These are phyloP conservation scores for Apiospora phragmitis DNA, from an alignment of 2,329 filamentous ascomycete genomes.

Conservation along the genomic window DNA sequence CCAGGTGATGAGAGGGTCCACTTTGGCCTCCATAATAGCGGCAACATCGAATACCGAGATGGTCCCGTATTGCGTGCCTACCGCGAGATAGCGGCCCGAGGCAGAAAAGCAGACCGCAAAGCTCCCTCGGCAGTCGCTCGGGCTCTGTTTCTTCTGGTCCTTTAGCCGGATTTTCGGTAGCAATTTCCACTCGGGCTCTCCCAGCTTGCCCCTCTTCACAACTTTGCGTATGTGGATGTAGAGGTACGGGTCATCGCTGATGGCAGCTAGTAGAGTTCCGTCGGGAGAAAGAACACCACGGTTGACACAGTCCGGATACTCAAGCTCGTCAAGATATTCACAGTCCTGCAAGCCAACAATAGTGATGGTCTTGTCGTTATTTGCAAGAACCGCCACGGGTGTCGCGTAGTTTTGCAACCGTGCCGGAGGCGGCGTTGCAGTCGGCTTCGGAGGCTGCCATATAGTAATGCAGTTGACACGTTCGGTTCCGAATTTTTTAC, in stretches of 20 bases:
- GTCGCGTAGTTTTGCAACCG: constrained; percentile 44
- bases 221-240: constrained; percentile 73
- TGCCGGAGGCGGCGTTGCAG: constrained; percentile 26
- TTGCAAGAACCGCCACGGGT: constrained; percentile 73
- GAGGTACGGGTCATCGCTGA: constrained; percentile 83
- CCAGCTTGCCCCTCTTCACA: constrained; percentile 36
- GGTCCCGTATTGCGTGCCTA: constrained; percentile 78
- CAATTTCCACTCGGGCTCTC: constrained; percentile 50
- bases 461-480: constrained; percentile 68
- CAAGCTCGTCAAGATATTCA: constrained; percentile 67
- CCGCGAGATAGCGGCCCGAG: constrained; percentile 69
- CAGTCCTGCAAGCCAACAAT: constrained; percentile 73
- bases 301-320: constrained; percentile 85
- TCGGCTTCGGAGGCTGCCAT: constrained; percentile 52
- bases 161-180: constrained; percentile 56
- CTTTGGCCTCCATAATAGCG: constrained; percentile 42
- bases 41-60: constrained; percentile 72
- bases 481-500: constrained; percentile 56
- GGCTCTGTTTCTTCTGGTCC: constrained; percentile 56
- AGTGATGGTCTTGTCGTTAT: constrained; percentile 89
- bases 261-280: constrained; percentile 75
- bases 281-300: constrained; percentile 93
- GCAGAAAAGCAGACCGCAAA: constrained; percentile 78
- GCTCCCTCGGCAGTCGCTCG: constrained; percentile 62
- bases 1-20: constrained; percentile 68